phyloP scores from a whole-genome alignment of 176 grass and related monocot genomes.

The Calamus simplicifolius region DNA sequence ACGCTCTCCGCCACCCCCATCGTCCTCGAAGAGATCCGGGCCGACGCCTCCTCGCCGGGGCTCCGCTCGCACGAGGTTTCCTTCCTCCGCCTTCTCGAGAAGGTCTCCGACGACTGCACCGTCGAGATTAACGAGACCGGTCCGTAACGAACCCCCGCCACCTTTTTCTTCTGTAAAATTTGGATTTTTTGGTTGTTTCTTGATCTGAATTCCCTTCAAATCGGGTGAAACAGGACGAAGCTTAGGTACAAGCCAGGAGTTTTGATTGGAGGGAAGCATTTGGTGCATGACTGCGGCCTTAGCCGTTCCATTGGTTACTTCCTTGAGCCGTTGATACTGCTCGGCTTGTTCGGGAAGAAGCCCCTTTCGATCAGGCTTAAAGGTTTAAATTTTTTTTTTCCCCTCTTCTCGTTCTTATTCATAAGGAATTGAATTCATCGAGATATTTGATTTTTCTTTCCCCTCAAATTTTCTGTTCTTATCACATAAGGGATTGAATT shows the following conservation, averaged over 20 bases:
- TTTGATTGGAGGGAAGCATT: constrained; percentile 49
- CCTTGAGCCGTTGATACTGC: constrained; percentile 69
- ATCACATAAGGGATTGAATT: too few species aligned
- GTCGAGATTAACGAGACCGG: constrained; percentile 69
- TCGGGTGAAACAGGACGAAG: constrained; percentile 45
- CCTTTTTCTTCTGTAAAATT: too few species aligned
- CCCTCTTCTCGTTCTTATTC: neutral
- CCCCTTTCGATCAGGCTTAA: constrained; percentile 51
- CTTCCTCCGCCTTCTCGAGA: constrained; percentile 69
- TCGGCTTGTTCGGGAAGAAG: constrained; percentile 58
- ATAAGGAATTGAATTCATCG: too few species aligned
- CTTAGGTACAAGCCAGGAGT: constrained; percentile 63
- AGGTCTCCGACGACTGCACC: constrained; percentile 61
- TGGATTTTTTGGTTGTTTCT: too few species aligned
- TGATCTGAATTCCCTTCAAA: neutral
- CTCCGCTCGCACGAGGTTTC: constrained; percentile 71
- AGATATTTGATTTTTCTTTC: too few species aligned
- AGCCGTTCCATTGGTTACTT: constrained; percentile 80
- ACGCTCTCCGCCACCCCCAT: constrained; percentile 54
- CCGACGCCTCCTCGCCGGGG: constrained; percentile 51
- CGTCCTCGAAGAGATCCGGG: constrained; percentile 65
- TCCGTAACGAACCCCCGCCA: neutral
- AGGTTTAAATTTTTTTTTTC: constrained; percentile 32
- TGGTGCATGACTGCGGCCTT: constrained; percentile 71
- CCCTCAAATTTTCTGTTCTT: too few species aligned